Evolutionary conservation across 352 stramenopile genomes (phyloP), one percentile per base, ranked within the genome.

Genomic region (Thraustochytrium sp.): DNA sequence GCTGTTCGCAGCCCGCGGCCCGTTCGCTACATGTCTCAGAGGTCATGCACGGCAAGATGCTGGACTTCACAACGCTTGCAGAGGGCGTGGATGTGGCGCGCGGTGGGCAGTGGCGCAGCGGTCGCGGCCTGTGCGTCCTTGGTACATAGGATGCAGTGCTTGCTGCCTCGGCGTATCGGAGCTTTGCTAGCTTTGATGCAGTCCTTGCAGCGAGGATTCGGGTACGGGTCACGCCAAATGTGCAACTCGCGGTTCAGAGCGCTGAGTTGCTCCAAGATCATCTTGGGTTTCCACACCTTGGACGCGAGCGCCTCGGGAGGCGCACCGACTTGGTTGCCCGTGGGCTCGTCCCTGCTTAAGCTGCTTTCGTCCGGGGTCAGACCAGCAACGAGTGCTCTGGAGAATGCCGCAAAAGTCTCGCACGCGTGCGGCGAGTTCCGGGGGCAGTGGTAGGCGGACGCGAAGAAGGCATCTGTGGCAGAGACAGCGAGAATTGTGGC

Each of bases 181-280:
- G 36, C 23, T 29, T 72, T 72, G 40, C 26, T 72, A 44, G 46
- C 9, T 1, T 44, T 11, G 16, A 72, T 49, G n/a, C 59, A 72
- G 59, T 72, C 59, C 40, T 72, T 72, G 46, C 59, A 72, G 8
- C 59, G 59, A 11, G 59, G 59, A 72, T 72, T 72, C 34, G 59
- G 59, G 36, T 72, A 72, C 2, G 59, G 59, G 36, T 72, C 59
- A 21, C 59, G 34, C 59, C 59, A 72, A 31, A 72, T 13, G n/a
- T 44, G 34, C 26, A 44, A 26, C n/a, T 72, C 59, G 5, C 36
- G 21, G 26, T 72, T 72, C 13, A 72, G 59, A 21, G 31, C 8
- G 23, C 26, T 11, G 31, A 72, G 59, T 26, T 72, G 59, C 40
- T 72, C 59, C 1, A 72, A 31, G 40, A 72, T 72, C 59, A 72